These are phyloP conservation scores for Tetragonia tetragonoides DNA, from an alignment of 148 eudicot species.

Conservation along the genomic window DNA sequence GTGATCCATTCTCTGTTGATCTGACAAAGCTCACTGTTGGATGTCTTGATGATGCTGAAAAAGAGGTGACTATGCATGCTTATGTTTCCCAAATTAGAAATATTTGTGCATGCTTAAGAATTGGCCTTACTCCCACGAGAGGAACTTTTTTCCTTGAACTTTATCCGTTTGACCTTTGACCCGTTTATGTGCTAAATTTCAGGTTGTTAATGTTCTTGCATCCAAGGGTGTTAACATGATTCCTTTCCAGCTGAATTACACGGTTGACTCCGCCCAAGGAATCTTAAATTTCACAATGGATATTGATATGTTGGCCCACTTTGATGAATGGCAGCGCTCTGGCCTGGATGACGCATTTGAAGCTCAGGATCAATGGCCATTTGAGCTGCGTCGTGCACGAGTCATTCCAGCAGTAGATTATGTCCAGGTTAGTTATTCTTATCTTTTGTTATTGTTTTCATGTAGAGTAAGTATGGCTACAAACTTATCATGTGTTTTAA, in stretches of 20 bases:
- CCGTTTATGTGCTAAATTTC: conserved; percentile 14
- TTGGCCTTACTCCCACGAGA: too few species aligned
- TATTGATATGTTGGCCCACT: conserved; percentile 87
- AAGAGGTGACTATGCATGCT: conserved; percentile 49
- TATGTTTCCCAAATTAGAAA: background rate
- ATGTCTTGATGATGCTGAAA: conserved; percentile 84
- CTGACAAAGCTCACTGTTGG: conserved; percentile 76
- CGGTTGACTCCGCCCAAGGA: conserved; percentile 79
- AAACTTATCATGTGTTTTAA: background rate
- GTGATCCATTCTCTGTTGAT: conserved; percentile 80
- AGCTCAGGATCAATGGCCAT: conserved; percentile 98
- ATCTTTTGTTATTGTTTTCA: background rate
- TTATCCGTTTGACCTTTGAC: background rate
- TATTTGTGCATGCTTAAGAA: background rate
- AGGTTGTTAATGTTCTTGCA: conserved; percentile 71
- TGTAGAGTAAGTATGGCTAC: background rate
- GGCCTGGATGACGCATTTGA: conserved; percentile 61
- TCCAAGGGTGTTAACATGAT: conserved; percentile 85
- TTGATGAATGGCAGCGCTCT: conserved; percentile 90
- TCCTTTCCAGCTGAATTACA: conserved; percentile 79
- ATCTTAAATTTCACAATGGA: conserved; percentile 89
- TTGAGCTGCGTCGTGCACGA: conserved; percentile 81
- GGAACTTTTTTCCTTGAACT: background rate
- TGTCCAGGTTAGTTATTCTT: conserved; percentile 48
- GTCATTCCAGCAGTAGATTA: conserved; percentile 86